A percentile compares a stretch with the other conserved stretches of the same genome.
These are phyloP conservation scores for Harrya chromipes DNA, from an alignment of 768 basidiomycete species.

Conservation along the genomic window DNA sequence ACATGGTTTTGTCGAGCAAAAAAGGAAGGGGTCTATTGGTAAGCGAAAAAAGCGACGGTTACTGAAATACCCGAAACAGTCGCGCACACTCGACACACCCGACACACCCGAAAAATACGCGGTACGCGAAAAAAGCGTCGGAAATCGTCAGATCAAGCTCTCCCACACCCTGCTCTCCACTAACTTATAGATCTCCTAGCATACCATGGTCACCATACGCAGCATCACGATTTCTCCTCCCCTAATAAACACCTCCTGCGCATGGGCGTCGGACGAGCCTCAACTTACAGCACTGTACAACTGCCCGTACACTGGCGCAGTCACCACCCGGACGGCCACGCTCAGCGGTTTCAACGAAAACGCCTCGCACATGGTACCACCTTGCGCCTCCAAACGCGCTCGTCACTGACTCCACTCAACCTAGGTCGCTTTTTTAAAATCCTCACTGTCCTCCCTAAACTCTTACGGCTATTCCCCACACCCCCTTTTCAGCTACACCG, in stretches of 20 bases:
- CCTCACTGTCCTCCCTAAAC: slow-evolving; percentile 63
- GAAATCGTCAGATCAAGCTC: too few species aligned
- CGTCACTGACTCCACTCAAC: neutral
- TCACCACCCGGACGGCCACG: slow-evolving; percentile 79
- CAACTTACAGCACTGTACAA: slow-evolving; percentile 67
- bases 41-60: too few species aligned
- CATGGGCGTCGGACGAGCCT: slow-evolving; percentile 70
- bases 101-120: too few species aligned
- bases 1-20: too few species aligned
- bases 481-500: slow-evolving; percentile 61
- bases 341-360: slow-evolving; percentile 68
- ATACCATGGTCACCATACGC: slow-evolving; percentile 55
- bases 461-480: slow-evolving; percentile 87
- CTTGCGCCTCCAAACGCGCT: neutral
- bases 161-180: too few species aligned
- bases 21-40: too few species aligned
- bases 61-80: too few species aligned
- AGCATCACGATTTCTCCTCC: slow-evolving; percentile 57
- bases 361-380: slow-evolving; percentile 51
- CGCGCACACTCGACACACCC: too few species aligned
- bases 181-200: neutral
- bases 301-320: slow-evolving; percentile 68
- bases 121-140: too few species aligned
- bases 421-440: slow-evolving; percentile 60
- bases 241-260: slow-evolving; percentile 75